phyloP scores from a whole-genome alignment of 331 rosid species.

The Rhamnella rubrinervis region DNA sequence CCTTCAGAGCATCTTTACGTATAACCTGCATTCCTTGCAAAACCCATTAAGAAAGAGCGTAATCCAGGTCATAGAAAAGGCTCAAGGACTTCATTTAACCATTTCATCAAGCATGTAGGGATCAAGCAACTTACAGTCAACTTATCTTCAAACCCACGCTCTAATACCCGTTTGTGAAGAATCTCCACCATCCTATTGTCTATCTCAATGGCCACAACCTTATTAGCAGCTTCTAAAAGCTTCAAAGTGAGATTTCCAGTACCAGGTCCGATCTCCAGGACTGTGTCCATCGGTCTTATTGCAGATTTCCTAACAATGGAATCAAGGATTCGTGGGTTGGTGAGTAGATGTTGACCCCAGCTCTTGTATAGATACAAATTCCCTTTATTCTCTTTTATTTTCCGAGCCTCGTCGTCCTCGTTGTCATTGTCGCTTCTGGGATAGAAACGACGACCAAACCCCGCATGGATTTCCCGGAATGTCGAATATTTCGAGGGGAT shows the following conservation, averaged over 20 bases:
- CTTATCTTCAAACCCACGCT: slow-evolving; percentile 28
- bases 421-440: slow-evolving; percentile 9
- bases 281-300: slow-evolving; percentile 66
- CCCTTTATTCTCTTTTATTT: slow-evolving; percentile 18
- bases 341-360: slow-evolving; percentile 81
- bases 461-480: slow-evolving; percentile 31
- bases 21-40: slow-evolving; percentile 49
- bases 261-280: slow-evolving; percentile 95
- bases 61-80: not conserved
- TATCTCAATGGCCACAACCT: slow-evolving; percentile 66
- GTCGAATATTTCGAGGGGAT: slow-evolving; percentile 9
- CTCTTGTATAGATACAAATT: slow-evolving; percentile 55
- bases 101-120: slow-evolving; percentile 49
- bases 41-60: slow-evolving; percentile 27
- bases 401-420: slow-evolving; percentile 10
- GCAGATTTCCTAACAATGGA: slow-evolving; percentile 65
- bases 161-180: slow-evolving; percentile 54
- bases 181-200: slow-evolving; percentile 74
- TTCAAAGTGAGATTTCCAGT: slow-evolving; percentile 89
- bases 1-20: slow-evolving; percentile 66
- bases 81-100: slow-evolving; percentile 18
- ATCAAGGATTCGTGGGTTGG: slow-evolving; percentile 67
- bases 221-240: slow-evolving; percentile 64
- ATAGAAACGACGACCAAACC: slow-evolving; percentile 29
- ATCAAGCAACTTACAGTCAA: slow-evolving; percentile 43